Evolutionary conservation across 495 filamentous ascomycete genomes (phyloP), one percentile per base, ranked within the genome.

Genomic region (Xylaria curta): DNA sequence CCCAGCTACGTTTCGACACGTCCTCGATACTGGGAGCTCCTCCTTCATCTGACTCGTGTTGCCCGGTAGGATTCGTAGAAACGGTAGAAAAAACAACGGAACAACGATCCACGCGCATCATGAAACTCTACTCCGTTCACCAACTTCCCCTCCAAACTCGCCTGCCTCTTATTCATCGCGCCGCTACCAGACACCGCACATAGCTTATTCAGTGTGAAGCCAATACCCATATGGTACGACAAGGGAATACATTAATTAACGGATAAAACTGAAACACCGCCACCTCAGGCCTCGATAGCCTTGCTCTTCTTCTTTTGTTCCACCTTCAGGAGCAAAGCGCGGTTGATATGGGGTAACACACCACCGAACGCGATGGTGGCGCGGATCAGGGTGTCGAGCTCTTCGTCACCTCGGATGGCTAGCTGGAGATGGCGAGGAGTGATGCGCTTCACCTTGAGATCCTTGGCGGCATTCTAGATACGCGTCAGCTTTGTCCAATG

Each of bases 391-490:
- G 94, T 98, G 77, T 99, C 96, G 74, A 99, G 87, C 85, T 99
- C 96, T 85, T 99, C 96, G 81, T 99, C 96, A 78, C 96, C 96
- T 76, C 96, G 94, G 82, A 99, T 99, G 75, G 96, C 96, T 59
- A 99, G 93, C 83, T 99, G 96, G 74, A 99, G 85, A 82, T 99
- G 96, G 79, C 96, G 96, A 40, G 96, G 96, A 4, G 96, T 99
- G 85, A 99, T 99, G 84, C 96, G 96, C 92, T 98, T 99, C 85
- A 98, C 96, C 84, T 99, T 99, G 76, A 98, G 91, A 82, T 99
- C 96, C 87, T 98, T 98, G 81, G 96, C 96, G 44, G 96, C 96
- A 80, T 99, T 99, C 87, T 89, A 74, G 56, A 59, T 58, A 62
- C 56, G 42, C 36, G 42, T 76, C 73, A 72, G 77, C 70, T 44